Conservation (phyloP, 306 rosid species). For the Malus sieversii region DNA sequence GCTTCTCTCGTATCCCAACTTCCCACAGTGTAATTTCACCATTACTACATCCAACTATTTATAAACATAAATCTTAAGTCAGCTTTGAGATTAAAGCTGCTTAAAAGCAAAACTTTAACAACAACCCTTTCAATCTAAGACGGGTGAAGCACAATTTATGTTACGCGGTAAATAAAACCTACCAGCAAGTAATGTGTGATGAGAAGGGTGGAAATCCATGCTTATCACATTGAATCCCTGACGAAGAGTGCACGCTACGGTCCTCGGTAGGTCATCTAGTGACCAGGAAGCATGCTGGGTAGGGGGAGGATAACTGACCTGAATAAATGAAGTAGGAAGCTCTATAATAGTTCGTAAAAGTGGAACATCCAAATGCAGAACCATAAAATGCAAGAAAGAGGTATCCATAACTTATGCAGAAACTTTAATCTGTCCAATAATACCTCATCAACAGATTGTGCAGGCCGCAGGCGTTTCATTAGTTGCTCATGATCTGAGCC, state of each 20-base stretch:
- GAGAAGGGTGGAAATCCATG: conserved; percentile 57
- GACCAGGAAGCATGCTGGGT: conserved; percentile 29
- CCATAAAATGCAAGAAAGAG: background rate
- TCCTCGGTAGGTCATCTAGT: conserved; percentile 38
- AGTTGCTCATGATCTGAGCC: conserved; percentile 36
- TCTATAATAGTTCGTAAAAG: background rate
- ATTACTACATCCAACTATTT: conserved; percentile 45
- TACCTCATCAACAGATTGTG: conserved; percentile 53
- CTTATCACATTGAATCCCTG: conserved; percentile 37
- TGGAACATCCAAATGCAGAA: background rate
- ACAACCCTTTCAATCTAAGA: background rate
- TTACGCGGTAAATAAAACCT: conserved; percentile 4
- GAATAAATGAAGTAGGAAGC: conserved; percentile 2
- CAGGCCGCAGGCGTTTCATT: conserved; percentile 42
- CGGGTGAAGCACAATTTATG: background rate
- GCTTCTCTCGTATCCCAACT: conserved; percentile 32
- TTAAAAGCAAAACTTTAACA: background rate
- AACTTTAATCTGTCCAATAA: conserved; percentile 14
- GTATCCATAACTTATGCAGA: background rate
- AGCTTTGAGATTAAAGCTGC: background rate
- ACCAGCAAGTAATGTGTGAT: conserved; percentile 49
- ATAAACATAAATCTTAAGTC: conserved; percentile 12
- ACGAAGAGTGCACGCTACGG: conserved; percentile 30
- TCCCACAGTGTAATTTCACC: conserved; percentile 65
- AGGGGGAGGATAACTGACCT: conserved; percentile 32